A percentile compares a stretch with the other conserved stretches of the same genome.
These are phyloP conservation scores for Syzygium malaccense DNA, from an alignment of 441 rosid species.

Conservation along the genomic window DNA sequence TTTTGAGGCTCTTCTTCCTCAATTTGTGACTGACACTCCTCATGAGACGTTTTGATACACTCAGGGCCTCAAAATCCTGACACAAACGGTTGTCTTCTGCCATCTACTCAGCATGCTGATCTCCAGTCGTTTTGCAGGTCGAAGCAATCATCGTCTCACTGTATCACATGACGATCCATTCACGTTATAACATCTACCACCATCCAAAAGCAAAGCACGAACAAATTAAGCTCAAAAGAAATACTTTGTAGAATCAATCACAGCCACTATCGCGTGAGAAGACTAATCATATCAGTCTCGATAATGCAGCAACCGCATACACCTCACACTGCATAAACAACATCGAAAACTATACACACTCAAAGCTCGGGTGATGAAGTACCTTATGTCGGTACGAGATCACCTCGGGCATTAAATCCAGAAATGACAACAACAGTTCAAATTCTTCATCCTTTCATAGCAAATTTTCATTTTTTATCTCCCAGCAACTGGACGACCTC, in stretches of 20 bases:
- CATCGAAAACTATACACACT: not conserved
- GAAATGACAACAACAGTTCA: not conserved
- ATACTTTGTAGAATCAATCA: not conserved
- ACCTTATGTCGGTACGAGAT: not conserved
- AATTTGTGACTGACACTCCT: conserved; percentile 72
- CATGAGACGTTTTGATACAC: conserved; percentile 63
- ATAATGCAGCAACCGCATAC: not conserved
- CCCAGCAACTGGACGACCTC: not conserved
- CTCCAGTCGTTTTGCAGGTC: not conserved
- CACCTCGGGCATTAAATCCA: not conserved
- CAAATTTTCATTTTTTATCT: not conserved
- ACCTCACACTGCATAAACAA: not conserved
- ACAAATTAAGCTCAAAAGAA: not conserved
- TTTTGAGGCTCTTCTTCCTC: conserved; percentile 45
- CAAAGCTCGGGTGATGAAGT: not conserved
- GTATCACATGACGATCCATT: not conserved
- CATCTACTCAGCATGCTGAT: conserved; percentile 24
- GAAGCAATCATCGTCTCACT: not conserved
- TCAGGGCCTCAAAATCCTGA: conserved; percentile 58
- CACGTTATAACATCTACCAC: not conserved
- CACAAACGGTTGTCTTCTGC: conserved; percentile 43
- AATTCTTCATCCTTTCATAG: not conserved
- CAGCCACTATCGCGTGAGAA: not conserved
- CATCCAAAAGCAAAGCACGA: not conserved
- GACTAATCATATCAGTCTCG: not conserved